Evolutionary conservation across 495 filamentous ascomycete species (phyloP), one percentile per base, ranked within the genome.

Genomic region (Entonaema liquescens): DNA sequence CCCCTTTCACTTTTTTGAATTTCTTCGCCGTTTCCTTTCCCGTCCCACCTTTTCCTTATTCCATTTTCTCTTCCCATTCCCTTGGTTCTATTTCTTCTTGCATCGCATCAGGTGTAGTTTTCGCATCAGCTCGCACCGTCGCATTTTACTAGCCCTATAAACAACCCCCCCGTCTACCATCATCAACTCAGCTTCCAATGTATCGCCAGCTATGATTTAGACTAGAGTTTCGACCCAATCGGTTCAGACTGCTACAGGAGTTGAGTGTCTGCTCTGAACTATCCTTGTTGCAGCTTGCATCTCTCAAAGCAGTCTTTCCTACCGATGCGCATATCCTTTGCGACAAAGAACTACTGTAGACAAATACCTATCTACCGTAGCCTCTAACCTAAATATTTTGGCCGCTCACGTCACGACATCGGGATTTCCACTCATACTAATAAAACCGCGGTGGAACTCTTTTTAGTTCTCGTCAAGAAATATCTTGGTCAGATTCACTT

Each of bases 281-380:
- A 55, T 23, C 65, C 65, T 68, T 68, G 61, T 66, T 66, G 61
- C 59, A 66, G 44, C 15, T 59, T 36, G 26, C 47, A 59, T 73
- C 29, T 23, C 7, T 62, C 61, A 66, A 69, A 73, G 65, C 58
- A 53, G 47, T 50, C 26, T 49, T 49, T 35, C 40, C 19, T 23
- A 33, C 29, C 57, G 70, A 54, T 60, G 65, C 65, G 58, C 44
- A 69, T 73, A 59, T 29, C 65, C 61, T 66, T 73, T 69, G 65
- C 70, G 70, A 73, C 70, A 73, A 73, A 73, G 70, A 68, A 69
- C 15, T 55, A 50, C 50, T 61, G 61, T 72, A 72, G 70, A 72
- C 70, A 65, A 65, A 68, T 68, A 72, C 70, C 15, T 65, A 65
- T 47, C 36, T 49, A 44, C 50, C 26, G 44, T 50, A 57, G 52